Conservation (phyloP, 352 stramenopile genomes). For the Detonula confervacea region DNA sequence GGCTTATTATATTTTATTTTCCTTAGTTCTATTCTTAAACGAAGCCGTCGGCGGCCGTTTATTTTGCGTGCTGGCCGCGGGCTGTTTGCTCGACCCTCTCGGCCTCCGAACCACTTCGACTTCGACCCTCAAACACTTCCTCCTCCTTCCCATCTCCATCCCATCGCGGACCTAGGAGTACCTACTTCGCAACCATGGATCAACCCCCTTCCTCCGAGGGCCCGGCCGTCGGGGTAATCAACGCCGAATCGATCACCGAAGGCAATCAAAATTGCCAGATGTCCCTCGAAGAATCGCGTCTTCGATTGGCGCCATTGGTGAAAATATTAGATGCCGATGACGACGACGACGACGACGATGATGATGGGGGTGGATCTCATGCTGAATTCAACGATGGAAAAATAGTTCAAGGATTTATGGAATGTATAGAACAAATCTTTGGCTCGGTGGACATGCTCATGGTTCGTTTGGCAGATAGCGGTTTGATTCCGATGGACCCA, state of each 20-base stretch:
- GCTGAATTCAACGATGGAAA: slow-evolving; percentile 17
- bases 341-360: slow-evolving; percentile 3
- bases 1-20: too few species aligned
- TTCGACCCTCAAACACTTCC: too few species aligned
- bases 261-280: slow-evolving; percentile 51
- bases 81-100: too few species aligned
- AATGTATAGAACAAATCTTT: slow-evolving; percentile 33
- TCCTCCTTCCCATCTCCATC: neutral
- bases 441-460: slow-evolving; percentile 26
- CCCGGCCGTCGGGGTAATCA: slow-evolving; percentile 11
- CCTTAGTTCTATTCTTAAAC: too few species aligned
- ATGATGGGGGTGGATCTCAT: neutral
- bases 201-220: neutral
- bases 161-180: too few species aligned
- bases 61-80: too few species aligned
- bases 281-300: slow-evolving; percentile 43
- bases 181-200: too few species aligned
- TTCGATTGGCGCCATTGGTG: slow-evolving; percentile 27
- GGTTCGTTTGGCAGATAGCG: slow-evolving; percentile 33
- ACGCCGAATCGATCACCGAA: slow-evolving; percentile 35
- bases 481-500: slow-evolving; percentile 17
- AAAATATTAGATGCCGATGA: slow-evolving; percentile 37
- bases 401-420: slow-evolving; percentile 27
- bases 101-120: too few species aligned
- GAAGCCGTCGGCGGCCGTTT: too few species aligned